Percentiles rank a stretch among this genome's conserved stretches.
These are phyloP conservation scores for Aspergillus ochraceoroseus DNA, from an alignment of 2,329 filamentous ascomycete genomes.

Conservation along the genomic window DNA sequence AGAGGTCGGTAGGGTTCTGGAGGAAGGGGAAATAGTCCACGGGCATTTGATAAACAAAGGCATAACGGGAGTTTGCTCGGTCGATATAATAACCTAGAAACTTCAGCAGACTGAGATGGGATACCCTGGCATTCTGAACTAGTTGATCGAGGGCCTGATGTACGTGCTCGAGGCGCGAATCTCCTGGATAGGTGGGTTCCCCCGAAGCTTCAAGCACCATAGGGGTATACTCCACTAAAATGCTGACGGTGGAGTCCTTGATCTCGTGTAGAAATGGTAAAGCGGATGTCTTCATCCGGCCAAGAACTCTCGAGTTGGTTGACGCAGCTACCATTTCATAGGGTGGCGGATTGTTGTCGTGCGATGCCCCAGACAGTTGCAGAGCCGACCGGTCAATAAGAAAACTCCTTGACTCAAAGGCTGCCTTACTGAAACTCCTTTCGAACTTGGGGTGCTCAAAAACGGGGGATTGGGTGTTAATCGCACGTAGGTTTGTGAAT, in stretches of 20 bases:
- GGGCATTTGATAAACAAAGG: conserved; percentile 58
- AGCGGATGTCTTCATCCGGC: conserved; percentile 39
- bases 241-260: conserved; percentile 37
- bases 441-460: conserved; percentile 18
- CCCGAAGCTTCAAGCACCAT: conserved; percentile 38
- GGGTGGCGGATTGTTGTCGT: conserved; percentile 40
- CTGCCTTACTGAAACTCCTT: conserved; percentile 22
- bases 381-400: conserved; percentile 40
- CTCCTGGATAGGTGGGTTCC: conserved; percentile 25
- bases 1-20: conserved; percentile 37
- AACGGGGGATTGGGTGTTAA: conserved; percentile 10
- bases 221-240: conserved; percentile 42
- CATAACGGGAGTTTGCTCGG: conserved; percentile 54
- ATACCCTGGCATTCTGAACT: conserved; percentile 40
- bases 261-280: conserved; percentile 31
- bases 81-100: conserved; percentile 53
- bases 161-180: conserved; percentile 34
- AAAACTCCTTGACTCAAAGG: conserved; percentile 30
- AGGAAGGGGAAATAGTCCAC: conserved; percentile 45
- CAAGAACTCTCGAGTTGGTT: conserved; percentile 41
- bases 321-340: conserved; percentile 43
- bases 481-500: conserved; percentile 15
- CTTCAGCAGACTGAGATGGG: conserved; percentile 41
- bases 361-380: conserved; percentile 38
- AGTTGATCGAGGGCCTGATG: conserved; percentile 39